Conservation (phyloP, 306 rosid species). For the Glycyrrhiza uralensis region DNA sequence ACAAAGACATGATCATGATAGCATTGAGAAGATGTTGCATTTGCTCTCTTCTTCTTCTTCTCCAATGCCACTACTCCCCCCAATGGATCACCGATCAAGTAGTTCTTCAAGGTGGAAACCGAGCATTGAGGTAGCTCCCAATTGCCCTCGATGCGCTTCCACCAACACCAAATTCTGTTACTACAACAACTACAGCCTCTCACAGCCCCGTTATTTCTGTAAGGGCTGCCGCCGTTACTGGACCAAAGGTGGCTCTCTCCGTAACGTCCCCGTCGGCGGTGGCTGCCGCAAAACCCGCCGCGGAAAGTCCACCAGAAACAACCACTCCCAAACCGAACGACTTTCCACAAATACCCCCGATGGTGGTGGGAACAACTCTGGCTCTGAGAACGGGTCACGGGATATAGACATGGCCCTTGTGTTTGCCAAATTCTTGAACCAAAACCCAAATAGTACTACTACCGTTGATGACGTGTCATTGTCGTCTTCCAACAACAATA, state of each 20-base stretch:
- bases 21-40: constrained; percentile 21
- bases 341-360: neutral
- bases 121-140: constrained; percentile 56
- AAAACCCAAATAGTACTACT: neutral
- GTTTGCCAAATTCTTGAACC: constrained; percentile 68
- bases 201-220: constrained; percentile 88
- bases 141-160: constrained; percentile 88
- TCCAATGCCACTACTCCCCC: neutral
- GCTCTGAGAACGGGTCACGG: too few species aligned
- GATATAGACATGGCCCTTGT: constrained; percentile 77
- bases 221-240: constrained; percentile 86
- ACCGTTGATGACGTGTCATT: too few species aligned
- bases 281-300: constrained; percentile 75
- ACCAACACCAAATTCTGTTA: constrained; percentile 92
- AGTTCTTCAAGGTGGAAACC: constrained; percentile 56
- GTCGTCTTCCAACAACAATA: constrained; percentile 11
- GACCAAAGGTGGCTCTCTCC: constrained; percentile 92
- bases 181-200: constrained; percentile 95
- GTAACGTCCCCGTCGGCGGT: constrained; percentile 83
- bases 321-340: neutral
- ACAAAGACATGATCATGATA: neutral
- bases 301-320: constrained; percentile 13
- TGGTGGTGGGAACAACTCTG: too few species aligned
- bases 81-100: constrained; percentile 23
- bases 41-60: neutral